These are phyloP conservation scores for Zoysia matrella DNA, from an alignment of 202 grass and related monocot genomes.

Conservation along the genomic window DNA sequence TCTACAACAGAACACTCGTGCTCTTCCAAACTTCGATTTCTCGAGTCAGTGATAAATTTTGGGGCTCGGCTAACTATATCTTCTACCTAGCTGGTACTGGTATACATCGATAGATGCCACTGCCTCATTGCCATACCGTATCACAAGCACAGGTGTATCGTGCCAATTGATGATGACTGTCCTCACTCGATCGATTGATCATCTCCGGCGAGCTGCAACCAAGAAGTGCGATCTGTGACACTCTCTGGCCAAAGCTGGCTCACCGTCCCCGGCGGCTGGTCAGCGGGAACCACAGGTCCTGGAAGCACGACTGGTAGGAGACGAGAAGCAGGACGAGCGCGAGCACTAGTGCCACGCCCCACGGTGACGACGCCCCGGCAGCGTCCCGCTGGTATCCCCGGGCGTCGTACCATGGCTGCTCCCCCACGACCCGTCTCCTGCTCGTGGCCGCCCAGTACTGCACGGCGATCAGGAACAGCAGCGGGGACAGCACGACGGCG, in stretches of 20 bases:
- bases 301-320: slow-evolving; percentile 85
- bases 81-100: not conserved
- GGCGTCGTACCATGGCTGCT: slow-evolving; percentile 31
- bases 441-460: slow-evolving; percentile 68
- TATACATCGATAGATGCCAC: not conserved
- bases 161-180: not conserved
- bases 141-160: not conserved
- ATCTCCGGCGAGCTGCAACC: not conserved
- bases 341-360: slow-evolving; percentile 77
- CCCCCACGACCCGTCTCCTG: slow-evolving; percentile 14
- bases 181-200: not conserved
- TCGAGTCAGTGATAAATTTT: not conserved
- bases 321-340: slow-evolving; percentile 78
- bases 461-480: slow-evolving; percentile 63
- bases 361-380: slow-evolving; percentile 52
- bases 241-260: not conserved
- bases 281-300: slow-evolving; percentile 73
- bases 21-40: not conserved
- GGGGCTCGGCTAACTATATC: not conserved
- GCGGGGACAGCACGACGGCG: slow-evolving; percentile 61
- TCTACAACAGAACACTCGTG: not conserved
- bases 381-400: not conserved
- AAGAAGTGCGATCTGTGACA: not conserved
- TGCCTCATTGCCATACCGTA: not conserved
- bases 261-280: slow-evolving; percentile 38